Base-by-base conservation (phyloP, 1,284 basidiomycete species). In the Athelia sp. region DNA sequence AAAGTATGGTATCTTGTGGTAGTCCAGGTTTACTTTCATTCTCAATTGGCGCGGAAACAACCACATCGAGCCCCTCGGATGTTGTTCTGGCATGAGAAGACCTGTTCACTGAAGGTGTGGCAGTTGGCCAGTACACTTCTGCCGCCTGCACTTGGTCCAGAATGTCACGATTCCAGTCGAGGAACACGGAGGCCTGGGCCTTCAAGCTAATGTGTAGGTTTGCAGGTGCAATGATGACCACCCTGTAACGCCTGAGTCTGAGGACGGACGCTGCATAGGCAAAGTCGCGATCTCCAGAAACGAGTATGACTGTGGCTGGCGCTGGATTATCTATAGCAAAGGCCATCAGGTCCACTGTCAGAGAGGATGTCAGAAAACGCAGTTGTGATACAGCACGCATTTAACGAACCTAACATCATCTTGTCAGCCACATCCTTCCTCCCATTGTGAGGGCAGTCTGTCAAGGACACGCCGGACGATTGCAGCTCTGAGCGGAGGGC, bases 271-370 rank as follows among this genome's bases (percentile, higher is more conserved):
- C 64, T 15, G 76, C 74, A 60, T 82, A 82, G 0, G 78, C 74
- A 59, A 81, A 84, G 58, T 82, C 80, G 40, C 78, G 67, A 61
- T 82, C 79, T 14, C 76, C 77, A 2, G 79, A 74, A 48, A 84
- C 77, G 29, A 82, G 61, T 36, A 82, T 60, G 43, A 82, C 67
- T 3, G 79, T 80, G 31, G 70, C 68, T 1, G 78, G 75, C 11
- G 66, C 56, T 2, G 74, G 70, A 50, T 76, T 74, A 64, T 84
- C 81, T 50, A 81, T 74, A 2, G 78, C 79, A 61, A 76, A 75
- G 1, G 74, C 68, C 50, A 84, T 62, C 74, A 84, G 81, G 56
- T 84, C 82, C 21, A 79, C 80, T 81, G 50, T 11, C 4, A 19
- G 31, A 22, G 36, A 31, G 34, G 18, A 34, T 17, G 31, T 29